Evolutionary conservation across 1,139 yeast species (phyloP).

Genomic region (Geotrichum bryndzae): DNA sequence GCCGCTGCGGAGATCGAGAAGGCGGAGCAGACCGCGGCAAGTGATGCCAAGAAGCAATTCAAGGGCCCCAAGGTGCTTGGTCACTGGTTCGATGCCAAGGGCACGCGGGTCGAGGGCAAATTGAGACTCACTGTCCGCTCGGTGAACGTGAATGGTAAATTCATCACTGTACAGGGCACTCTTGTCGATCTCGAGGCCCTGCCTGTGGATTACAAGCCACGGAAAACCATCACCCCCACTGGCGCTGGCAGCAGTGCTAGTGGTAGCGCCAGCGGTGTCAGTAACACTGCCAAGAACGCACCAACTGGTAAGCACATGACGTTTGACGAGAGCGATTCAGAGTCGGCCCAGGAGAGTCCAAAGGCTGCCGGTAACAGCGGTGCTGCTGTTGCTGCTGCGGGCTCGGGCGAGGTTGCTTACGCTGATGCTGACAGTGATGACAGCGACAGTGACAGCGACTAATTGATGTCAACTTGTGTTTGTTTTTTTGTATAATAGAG

Average conservation of each 20-base stretch:
- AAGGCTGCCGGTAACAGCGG: neutral
- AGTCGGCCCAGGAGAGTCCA: neutral
- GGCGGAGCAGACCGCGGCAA: neutral
- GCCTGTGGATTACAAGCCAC: conserved; percentile 11
- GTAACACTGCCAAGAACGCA: neutral
- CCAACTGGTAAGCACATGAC: neutral
- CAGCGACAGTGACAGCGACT: neutral
- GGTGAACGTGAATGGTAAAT: conserved; percentile 71
- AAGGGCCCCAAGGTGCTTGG: conserved; percentile 55
- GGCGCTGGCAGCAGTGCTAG: neutral
- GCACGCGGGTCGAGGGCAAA: conserved; percentile 72
- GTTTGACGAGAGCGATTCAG: neutral
- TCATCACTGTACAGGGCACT: conserved; percentile 73
- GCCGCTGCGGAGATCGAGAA: conserved; percentile 18
- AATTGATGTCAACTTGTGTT: neutral
- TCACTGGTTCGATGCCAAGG: conserved; percentile 76
- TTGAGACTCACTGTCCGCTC: conserved; percentile 65
- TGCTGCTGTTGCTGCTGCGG: neutral
- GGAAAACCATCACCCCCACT: neutral
- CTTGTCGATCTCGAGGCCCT: conserved; percentile 34
- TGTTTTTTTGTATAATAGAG: neutral
- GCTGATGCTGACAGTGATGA: neutral
- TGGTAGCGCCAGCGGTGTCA: neutral
- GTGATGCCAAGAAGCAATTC: neutral
- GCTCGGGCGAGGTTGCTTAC: neutral